Percentiles rank a stretch among this genome's conserved stretches.
Evolutionary conservation across 345 rosid genomes (phyloP).

Genomic region (Mercurialis annua): DNA sequence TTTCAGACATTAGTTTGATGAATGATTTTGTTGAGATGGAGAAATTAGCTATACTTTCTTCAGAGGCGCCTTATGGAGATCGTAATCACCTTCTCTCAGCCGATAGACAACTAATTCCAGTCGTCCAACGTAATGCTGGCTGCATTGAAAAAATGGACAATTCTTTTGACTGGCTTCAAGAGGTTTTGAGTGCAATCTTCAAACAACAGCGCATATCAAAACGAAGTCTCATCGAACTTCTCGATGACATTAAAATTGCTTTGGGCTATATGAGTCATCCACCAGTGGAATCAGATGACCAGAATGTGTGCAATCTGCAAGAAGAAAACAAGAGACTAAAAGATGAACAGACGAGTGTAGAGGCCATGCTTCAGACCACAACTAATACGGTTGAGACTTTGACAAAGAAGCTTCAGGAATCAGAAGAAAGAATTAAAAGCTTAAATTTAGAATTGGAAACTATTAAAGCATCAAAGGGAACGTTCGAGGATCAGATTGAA

Average conservation of each 20-base stretch:
- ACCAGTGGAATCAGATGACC: conserved; percentile 19
- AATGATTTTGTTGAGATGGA: conserved; percentile 82
- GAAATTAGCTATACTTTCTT: conserved; percentile 67
- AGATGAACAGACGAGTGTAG: conserved; percentile 40
- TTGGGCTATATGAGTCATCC: conserved; percentile 50
- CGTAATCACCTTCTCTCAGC: conserved; percentile 3
- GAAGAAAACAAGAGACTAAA: conserved; percentile 42
- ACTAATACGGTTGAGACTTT: conserved; percentile 35
- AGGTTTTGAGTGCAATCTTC: conserved; percentile 63
- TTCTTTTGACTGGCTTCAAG: conserved; percentile 92
- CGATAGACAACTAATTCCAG: conserved; percentile 34
- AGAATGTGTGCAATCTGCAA: conserved; percentile 22
- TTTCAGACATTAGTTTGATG: conserved; percentile 62
- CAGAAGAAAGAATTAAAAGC: conserved; percentile 41
- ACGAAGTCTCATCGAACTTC: conserved; percentile 46
- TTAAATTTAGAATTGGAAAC: conserved; percentile 46
- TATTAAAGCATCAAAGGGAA: conserved; percentile 48
- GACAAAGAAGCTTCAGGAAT: conserved; percentile 37
- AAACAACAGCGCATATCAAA: conserved; percentile 65
- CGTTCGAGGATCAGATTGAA: conserved; percentile 64
- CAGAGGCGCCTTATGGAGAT: conserved; percentile 31
- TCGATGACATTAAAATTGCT: conserved; percentile 77
- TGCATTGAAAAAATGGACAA: conserved; percentile 17
- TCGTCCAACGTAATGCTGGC: conserved; percentile 15
- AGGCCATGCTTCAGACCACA: conserved; percentile 34